These are phyloP conservation scores for Aurantiochytrium sp. DNA, from an alignment of 108 stramenopile genomes.

Conservation along the genomic window DNA sequence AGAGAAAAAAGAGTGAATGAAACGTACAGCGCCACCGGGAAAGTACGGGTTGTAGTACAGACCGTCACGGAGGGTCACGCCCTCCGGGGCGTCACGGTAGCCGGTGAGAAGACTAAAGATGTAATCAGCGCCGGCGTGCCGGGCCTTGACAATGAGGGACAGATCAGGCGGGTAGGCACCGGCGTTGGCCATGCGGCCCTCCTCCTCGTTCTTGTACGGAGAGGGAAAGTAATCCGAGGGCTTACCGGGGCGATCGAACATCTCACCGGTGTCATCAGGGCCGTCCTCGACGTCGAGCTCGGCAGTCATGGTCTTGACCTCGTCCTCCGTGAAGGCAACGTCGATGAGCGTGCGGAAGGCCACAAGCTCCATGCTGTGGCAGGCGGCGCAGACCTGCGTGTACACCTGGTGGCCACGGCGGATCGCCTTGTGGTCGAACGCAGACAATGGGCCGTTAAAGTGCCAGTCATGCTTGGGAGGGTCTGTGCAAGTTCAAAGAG, in stretches of 20 bases:
- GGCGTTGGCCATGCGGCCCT: constrained; percentile 88
- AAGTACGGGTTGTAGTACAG: constrained; percentile 91
- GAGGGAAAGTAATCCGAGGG: constrained; percentile 78
- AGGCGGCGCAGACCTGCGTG: constrained; percentile 93
- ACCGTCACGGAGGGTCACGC: constrained; percentile 87
- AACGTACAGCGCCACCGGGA: constrained; percentile 70
- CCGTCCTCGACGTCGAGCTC: constrained; percentile 91
- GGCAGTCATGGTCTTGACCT: constrained; percentile 76
- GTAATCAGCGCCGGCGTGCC: constrained; percentile 91
- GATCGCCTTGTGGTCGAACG: constrained; percentile 67
- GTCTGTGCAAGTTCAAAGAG: neutral
- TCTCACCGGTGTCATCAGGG: constrained; percentile 76
- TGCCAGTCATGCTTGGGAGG: neutral
- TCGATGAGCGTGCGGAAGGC: constrained; percentile 95
- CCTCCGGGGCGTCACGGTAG: constrained; percentile 86
- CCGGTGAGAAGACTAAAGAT: constrained; percentile 88
- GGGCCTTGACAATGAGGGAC: constrained; percentile 93
- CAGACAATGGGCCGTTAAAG: constrained; percentile 6
- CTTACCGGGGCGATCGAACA: constrained; percentile 95
- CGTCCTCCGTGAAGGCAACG: constrained; percentile 83
- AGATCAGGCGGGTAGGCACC: constrained; percentile 97
- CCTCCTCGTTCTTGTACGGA: constrained; percentile 91
- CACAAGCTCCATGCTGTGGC: constrained; percentile 78
- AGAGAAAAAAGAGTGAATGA: neutral
- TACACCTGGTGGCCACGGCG: constrained; percentile 99